Percentiles rank a stretch among this genome's conserved stretches.
Conservation (phyloP, 108 stramenopile genomes). For the Chaetoceros muelleri region DNA sequence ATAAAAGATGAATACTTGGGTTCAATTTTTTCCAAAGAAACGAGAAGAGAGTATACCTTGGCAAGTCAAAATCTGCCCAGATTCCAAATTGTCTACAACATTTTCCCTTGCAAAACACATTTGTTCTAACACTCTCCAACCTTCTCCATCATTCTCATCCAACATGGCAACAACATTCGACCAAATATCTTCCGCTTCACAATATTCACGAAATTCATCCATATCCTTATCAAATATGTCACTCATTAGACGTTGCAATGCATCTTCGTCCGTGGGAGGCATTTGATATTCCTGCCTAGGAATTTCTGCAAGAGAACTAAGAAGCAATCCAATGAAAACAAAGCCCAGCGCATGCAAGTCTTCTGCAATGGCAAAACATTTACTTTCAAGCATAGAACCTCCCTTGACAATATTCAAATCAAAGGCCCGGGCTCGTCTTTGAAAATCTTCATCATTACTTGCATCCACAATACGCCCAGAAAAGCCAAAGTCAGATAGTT, state of each 20-base stretch:
- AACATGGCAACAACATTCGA: slow-evolving; percentile 42
- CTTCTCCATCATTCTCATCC: slow-evolving; percentile 60
- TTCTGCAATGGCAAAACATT: slow-evolving; percentile 67
- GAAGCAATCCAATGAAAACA: slow-evolving; percentile 58
- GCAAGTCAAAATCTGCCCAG: slow-evolving; percentile 28
- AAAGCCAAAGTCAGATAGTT: slow-evolving; percentile 72
- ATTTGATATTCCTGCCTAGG: slow-evolving; percentile 34
- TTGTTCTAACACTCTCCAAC: slow-evolving; percentile 58
- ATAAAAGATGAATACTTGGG: too few species aligned
- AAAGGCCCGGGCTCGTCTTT: slow-evolving; percentile 46
- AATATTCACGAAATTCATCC: slow-evolving; percentile 66
- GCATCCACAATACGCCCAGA: slow-evolving; percentile 37
- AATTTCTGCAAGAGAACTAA: slow-evolving; percentile 56
- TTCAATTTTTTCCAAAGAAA: slow-evolving; percentile 49
- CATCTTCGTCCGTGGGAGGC: slow-evolving; percentile 77
- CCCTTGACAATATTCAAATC: slow-evolving; percentile 31
- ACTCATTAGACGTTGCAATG: slow-evolving; percentile 51
- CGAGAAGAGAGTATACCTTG: slow-evolving; percentile 39
- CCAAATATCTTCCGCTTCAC: slow-evolving; percentile 72
- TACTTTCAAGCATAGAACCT: slow-evolving; percentile 16
- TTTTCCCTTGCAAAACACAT: slow-evolving; percentile 60
- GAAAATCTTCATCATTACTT: slow-evolving; percentile 46
- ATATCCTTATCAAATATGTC: slow-evolving; percentile 80
- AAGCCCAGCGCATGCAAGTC: slow-evolving; percentile 80
- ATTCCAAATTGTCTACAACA: slow-evolving; percentile 29